These are phyloP conservation scores for Carex parvula DNA, from an alignment of 176 grass and related monocot genomes.

Conservation along the genomic window DNA sequence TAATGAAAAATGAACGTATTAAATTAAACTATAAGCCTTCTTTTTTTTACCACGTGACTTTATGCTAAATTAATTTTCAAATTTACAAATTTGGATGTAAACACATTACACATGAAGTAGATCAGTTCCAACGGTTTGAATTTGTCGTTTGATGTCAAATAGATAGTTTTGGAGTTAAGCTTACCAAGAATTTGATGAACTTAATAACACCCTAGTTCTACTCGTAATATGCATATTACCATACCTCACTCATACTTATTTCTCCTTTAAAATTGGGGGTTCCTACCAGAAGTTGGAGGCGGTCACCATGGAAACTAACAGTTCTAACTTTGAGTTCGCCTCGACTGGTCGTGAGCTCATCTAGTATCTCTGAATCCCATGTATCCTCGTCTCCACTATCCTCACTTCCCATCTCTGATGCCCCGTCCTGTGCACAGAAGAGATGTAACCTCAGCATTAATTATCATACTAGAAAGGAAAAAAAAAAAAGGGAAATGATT, in stretches of 20 bases:
- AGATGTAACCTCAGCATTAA: conserved; percentile 13
- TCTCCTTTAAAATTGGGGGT: background rate
- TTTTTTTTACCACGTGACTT: too few relatives aligned
- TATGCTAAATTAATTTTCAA: too few relatives aligned
- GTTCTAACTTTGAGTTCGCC: conserved; percentile 63
- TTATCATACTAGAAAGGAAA: background rate
- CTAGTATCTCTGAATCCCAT: conserved; percentile 63
- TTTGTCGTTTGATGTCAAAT: too few relatives aligned
- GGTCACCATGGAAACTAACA: conserved; percentile 43
- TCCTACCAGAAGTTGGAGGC: conserved; percentile 48
- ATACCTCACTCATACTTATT: background rate
- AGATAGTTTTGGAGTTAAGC: too few relatives aligned
- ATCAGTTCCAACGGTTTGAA: too few relatives aligned
- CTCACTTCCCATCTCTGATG: conserved; percentile 24
- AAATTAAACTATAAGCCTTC: too few relatives aligned
- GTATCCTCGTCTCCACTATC: conserved; percentile 4
- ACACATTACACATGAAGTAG: too few relatives aligned
- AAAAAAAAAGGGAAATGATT: background rate
- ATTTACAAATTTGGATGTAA: too few relatives aligned
- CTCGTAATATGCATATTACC: too few relatives aligned
- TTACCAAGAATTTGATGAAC: too few relatives aligned
- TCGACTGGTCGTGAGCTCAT: conserved; percentile 70
- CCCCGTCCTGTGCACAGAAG: conserved; percentile 33
- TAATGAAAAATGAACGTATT: too few relatives aligned
- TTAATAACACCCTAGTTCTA: too few relatives aligned